Conservation (phyloP, 2,329 filamentous ascomycete genomes). For the Coleophoma cylindrospora region DNA sequence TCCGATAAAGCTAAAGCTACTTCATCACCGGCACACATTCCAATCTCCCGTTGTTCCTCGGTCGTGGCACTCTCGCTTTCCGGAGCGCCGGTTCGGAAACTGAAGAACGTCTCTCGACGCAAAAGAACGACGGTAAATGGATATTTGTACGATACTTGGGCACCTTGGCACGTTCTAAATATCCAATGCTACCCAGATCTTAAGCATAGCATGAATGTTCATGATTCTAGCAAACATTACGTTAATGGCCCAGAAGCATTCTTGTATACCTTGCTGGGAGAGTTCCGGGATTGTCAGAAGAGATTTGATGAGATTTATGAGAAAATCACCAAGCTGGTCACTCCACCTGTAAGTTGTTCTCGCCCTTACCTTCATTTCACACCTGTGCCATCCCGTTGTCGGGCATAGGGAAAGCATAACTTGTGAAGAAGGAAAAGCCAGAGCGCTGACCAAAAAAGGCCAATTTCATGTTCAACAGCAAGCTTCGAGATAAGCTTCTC, state of each 20-base stretch:
- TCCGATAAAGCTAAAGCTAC: constrained; percentile 39
- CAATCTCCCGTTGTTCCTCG: constrained; percentile 54
- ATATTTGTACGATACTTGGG: constrained; percentile 52
- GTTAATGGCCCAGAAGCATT: constrained; percentile 59
- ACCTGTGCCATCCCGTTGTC: not conserved
- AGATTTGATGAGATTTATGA: constrained; percentile 52
- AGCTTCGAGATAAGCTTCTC: constrained; percentile 50
- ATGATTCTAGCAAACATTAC: constrained; percentile 49
- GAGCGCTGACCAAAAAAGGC: constrained; percentile 21
- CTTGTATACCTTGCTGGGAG: constrained; percentile 49
- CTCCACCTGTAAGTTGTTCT: constrained; percentile 39
- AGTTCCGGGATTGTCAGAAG: constrained; percentile 53
- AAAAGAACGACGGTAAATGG: constrained; percentile 42
- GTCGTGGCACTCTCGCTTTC: constrained; percentile 53
- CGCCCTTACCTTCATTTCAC: not conserved
- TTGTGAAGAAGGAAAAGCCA: not conserved
- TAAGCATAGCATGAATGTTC: constrained; percentile 47
- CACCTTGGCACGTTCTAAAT: constrained; percentile 54
- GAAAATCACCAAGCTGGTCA: constrained; percentile 52
- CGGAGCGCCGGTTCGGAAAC: constrained; percentile 42
- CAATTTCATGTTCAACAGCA: constrained; percentile 53
- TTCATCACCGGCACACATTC: constrained; percentile 42
- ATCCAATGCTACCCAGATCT: constrained; percentile 57
- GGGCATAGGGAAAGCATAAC: no score
- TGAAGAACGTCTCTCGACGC: constrained; percentile 43